Evolutionary conservation across 2,329 filamentous ascomycete species (phyloP).

Genomic region (Fulvia fulva): DNA sequence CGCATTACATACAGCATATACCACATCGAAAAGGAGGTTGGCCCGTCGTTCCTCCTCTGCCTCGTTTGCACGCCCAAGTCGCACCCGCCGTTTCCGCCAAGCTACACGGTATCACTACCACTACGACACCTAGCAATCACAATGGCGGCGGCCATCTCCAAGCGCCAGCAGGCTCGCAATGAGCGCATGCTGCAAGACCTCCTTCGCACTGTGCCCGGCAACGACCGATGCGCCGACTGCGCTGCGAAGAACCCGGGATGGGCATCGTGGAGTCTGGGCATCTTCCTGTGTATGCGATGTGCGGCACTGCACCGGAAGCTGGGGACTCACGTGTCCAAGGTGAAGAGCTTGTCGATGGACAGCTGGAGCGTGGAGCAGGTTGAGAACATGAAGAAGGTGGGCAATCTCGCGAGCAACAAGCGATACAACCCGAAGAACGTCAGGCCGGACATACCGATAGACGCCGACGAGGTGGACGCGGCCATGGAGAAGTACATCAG

Average conservation of each 20-base stretch:
- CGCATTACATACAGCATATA: neutral
- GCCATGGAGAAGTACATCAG: constrained; percentile 95
- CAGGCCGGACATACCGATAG: constrained; percentile 78
- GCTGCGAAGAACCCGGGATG: constrained; percentile 87
- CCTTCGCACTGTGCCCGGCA: constrained; percentile 77
- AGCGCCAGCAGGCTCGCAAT: constrained; percentile 96
- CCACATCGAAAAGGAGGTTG: neutral
- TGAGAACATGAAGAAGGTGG: constrained; percentile 94
- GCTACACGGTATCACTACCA: constrained; percentile 1
- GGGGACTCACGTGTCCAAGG: constrained; percentile 95
- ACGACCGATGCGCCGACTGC: constrained; percentile 93
- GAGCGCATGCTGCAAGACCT: constrained; percentile 88
- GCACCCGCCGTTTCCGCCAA: neutral
- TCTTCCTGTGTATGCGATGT: constrained; percentile 98
- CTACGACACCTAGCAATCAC: neutral
- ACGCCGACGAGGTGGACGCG: constrained; percentile 86
- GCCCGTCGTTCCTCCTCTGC: neutral
- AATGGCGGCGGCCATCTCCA: constrained; percentile 77
- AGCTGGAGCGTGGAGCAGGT: constrained; percentile 95
- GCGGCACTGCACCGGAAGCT: constrained; percentile 92
- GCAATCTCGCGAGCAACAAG: constrained; percentile 81
- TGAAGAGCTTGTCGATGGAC: constrained; percentile 98
- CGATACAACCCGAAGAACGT: constrained; percentile 83
- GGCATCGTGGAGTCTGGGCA: constrained; percentile 97
- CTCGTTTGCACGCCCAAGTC: neutral